Evolutionary conservation across 1,284 basidiomycete species (phyloP).

Genomic region (Ceratobasidium sp.): DNA sequence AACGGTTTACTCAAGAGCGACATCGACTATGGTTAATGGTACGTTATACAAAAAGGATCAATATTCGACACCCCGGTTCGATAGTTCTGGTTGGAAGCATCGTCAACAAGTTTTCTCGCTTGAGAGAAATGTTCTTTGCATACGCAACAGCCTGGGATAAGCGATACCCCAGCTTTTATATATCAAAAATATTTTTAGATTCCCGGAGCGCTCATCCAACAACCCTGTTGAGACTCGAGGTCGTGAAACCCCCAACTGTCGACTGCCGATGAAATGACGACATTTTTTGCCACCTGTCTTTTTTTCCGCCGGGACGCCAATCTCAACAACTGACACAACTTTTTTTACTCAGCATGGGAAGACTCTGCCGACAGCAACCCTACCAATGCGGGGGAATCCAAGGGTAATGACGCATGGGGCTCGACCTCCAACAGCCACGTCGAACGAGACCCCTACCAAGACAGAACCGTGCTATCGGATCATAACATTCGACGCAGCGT

Average conservation of each 20-base stretch:
- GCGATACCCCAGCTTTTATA: not conserved
- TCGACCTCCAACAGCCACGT: not conserved
- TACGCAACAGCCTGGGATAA: not conserved
- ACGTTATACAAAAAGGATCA: too few relatives aligned
- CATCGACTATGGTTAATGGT: conserved; percentile 22
- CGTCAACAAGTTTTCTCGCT: not conserved
- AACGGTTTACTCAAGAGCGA: not conserved
- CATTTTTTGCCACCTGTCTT: conserved; percentile 14
- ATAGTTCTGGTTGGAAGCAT: too few relatives aligned
- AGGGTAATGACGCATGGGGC: conserved; percentile 4
- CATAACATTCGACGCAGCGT: conserved; percentile 6
- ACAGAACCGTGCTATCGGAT: not conserved
- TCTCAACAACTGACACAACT: conserved; percentile 1
- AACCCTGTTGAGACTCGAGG: conserved; percentile 1
- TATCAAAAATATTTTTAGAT: not conserved
- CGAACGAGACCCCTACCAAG: conserved; percentile 15
- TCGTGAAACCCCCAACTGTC: not conserved
- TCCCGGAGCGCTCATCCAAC: not conserved
- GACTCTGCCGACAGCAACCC: conserved; percentile 24
- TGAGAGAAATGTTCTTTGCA: not conserved
- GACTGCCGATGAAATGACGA: not conserved
- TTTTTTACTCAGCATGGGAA: conserved; percentile 24
- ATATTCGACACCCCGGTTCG: too few relatives aligned
- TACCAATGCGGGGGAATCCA: not conserved
- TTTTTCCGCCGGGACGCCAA: not conserved